A percentile compares a stretch with the other conserved stretches of the same genome.
These are phyloP conservation scores for Teunomyces tritomae DNA, from an alignment of 805 yeast species.

Conservation along the genomic window DNA sequence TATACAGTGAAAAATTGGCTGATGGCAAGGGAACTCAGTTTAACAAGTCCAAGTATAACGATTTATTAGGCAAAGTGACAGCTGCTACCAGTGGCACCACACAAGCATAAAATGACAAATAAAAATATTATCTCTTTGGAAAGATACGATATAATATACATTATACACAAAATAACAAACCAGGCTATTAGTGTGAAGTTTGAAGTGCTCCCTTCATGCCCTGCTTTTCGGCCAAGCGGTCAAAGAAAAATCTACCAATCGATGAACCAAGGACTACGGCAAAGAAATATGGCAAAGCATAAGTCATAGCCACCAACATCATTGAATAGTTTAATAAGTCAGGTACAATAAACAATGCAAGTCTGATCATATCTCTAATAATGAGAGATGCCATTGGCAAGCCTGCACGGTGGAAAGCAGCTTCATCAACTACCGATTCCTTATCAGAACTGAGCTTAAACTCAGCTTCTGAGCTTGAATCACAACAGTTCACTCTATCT, in stretches of 20 bases:
- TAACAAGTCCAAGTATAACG: slow-evolving; percentile 37
- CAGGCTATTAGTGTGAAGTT: slow-evolving; percentile 4
- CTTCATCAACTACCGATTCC: slow-evolving; percentile 8
- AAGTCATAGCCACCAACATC: slow-evolving; percentile 80
- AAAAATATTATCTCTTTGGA: background rate
- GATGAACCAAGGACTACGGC: slow-evolving; percentile 71
- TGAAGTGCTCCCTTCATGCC: slow-evolving; percentile 26
- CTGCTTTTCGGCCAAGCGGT: slow-evolving; percentile 47
- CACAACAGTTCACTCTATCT: slow-evolving; percentile 5
- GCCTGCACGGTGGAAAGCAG: slow-evolving; percentile 9
- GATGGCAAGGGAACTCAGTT: slow-evolving; percentile 37
- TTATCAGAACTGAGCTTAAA: slow-evolving; percentile 1
- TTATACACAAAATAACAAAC: background rate
- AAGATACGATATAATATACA: background rate
- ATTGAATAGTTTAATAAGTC: slow-evolving; percentile 68
- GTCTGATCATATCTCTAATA: slow-evolving; percentile 54
- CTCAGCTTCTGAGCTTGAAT: slow-evolving; percentile 4
- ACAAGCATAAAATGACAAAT: background rate
- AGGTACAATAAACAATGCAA: slow-evolving; percentile 54
- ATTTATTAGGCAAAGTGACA: slow-evolving; percentile 15
- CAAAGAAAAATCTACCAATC: slow-evolving; percentile 67
- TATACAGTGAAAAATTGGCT: slow-evolving; percentile 45
- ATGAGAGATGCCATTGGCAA: slow-evolving; percentile 19
- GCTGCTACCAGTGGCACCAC: background rate
- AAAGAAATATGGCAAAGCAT: slow-evolving; percentile 63